phyloP scores from a whole-genome alignment of 2,329 filamentous ascomycete species.

The Dactylellina sp. region DNA sequence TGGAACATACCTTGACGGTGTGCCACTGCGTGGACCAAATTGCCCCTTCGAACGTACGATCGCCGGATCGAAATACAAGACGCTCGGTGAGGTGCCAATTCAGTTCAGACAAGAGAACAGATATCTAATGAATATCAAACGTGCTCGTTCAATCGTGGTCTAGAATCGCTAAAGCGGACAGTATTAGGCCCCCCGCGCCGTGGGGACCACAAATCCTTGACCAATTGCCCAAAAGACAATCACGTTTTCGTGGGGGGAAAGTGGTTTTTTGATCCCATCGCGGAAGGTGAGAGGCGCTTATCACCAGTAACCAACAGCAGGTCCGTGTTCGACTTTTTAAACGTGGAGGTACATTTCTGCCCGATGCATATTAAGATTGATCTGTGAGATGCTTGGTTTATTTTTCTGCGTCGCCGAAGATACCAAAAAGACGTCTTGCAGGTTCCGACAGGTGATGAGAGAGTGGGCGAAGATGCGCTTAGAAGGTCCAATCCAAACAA shows the following conservation, averaged over 20 bases:
- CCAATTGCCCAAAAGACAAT: constrained; percentile 2
- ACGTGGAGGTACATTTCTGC: constrained; percentile 22
- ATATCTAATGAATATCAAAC: no score
- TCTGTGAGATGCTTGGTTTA: background rate
- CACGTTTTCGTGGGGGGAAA: constrained; percentile 48
- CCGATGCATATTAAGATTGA: constrained; percentile 19
- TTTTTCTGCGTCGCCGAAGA: constrained; percentile 21
- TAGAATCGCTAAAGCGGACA: background rate
- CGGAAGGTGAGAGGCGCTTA: constrained; percentile 26
- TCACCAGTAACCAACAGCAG: constrained; percentile 12
- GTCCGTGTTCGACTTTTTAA: background rate
- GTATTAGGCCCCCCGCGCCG: constrained; percentile 2
- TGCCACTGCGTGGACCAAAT: no score
- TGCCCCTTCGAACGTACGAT: no score
- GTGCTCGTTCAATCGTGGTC: no score
- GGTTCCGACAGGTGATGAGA: background rate
- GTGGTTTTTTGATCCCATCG: constrained; percentile 13
- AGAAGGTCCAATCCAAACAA: no score
- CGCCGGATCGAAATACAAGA: no score
- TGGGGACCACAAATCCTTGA: background rate
- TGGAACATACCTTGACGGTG: constrained; percentile 25
- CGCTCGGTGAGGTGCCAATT: no score
- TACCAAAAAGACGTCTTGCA: background rate
- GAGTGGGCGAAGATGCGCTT: no score
- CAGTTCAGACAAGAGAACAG: no score